Evolutionary conservation across 73 alveolate genomes (phyloP), one percentile per base, ranked within the genome.

Genomic region (Tetrahymena borealis): DNA sequence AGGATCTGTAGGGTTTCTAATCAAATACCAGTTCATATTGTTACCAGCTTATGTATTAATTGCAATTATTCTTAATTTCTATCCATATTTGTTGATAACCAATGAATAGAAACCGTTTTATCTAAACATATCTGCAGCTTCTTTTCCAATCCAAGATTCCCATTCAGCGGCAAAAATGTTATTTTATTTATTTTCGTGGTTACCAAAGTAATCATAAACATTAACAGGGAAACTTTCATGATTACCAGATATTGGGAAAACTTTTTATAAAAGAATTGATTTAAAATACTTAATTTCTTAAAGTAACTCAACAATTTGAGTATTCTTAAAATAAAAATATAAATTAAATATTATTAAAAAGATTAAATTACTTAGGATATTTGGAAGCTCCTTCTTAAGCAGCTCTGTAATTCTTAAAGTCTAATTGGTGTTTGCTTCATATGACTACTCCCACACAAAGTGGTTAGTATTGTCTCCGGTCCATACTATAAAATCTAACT

Each of bases 391-490:
- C 10, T n/a, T 13, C 28, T 60, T 38, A 38, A 93, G 79, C 28
- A 39, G 90, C 91, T 93, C 79, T 0, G 95, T 93, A 3, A 93
- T 32, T 40, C 92, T 20, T n/a, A 41, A 38, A 16, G 93, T 78
- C 39, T 40, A 79, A 13, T 93, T 32, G 3, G 79, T 93, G 20
- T 93, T 93, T 20, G 78, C 24, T 31, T 95, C 98, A 90, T 96
- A 96, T 4, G 97, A 94, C 90, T 95, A 96, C 42, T 90, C 79
- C 98, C 98, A 96, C 24, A 95, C 93, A 78, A 92, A 92, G 93
- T 96, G 98, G 33, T 96, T 95, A 33, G 95, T 95, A 90, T 92
- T 95, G 91, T 96, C 98, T 10, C 98, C 98, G 2, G 98, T 96
- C 95, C 96, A 96, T 93, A 95, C 35, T 95, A 91, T 79, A 91